phyloP scores from a whole-genome alignment of 2,329 filamentous ascomycete species.

The Sclerotinia trifoliorum region DNA sequence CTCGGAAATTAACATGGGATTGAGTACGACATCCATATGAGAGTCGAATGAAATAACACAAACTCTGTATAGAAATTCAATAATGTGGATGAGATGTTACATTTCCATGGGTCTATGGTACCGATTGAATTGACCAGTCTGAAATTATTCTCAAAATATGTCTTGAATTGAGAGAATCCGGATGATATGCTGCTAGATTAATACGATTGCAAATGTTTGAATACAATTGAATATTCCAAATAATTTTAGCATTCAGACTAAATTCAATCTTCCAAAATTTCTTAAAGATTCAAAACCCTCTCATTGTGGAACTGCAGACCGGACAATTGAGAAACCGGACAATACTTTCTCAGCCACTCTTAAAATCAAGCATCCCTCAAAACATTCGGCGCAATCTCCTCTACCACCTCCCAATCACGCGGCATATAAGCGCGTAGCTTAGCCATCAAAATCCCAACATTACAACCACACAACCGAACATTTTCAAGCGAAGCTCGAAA shows the following conservation, averaged over 20 bases:
- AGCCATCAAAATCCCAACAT: constrained; percentile 27
- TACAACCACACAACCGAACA: constrained; percentile 40
- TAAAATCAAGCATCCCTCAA: constrained; percentile 9
- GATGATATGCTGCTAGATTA: no score
- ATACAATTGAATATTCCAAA: no score
- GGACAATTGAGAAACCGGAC: not conserved
- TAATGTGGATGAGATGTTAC: not conserved
- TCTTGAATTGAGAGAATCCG: no score
- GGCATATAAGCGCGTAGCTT: constrained; percentile 27
- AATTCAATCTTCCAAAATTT: not conserved
- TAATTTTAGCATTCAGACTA: not conserved
- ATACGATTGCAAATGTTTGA: no score
- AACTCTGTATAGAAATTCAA: not conserved
- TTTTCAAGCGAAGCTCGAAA: constrained; percentile 34
- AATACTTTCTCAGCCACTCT: no score
- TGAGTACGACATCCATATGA: not conserved
- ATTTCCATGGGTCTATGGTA: not conserved
- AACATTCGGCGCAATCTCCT: constrained; percentile 28
- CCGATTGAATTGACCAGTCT: not conserved
- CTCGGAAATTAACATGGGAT: not conserved
- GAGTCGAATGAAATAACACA: no score
- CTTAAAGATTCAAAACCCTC: not conserved
- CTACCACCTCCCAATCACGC: constrained; percentile 26
- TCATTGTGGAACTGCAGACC: not conserved
- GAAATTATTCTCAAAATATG: no score